Evolutionary conservation across 306 rosid genomes (phyloP), one percentile per base, ranked within the genome.

Genomic region (Erythrophleum fordii): DNA sequence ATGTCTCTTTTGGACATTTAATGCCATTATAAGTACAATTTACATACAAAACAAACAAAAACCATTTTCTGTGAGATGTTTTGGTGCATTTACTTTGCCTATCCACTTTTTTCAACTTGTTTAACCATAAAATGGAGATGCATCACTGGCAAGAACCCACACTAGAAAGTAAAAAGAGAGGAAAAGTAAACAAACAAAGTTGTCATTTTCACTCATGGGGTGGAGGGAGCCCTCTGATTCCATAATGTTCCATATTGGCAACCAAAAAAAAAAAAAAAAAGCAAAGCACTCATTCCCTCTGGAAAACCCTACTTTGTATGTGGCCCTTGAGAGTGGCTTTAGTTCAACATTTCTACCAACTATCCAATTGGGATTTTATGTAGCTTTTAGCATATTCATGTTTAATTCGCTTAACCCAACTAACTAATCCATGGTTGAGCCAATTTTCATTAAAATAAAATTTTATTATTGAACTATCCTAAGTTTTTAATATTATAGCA

Each of bases 121-220:
- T 59, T 4, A 31, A 31, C 2, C 4, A 31, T 1, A 31, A 31
- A 4, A 1, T 76, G 77, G 79, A 72, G 35, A 61, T 14, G 65
- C 72, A 49, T 62, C 71, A 77, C 58, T 48, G 8, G 58, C 20
- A 61, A 58, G 2, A 66, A 55, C 51, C 31, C 37, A n/a, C 31
- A 66, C 28, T 75, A 29, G 29, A 53, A 23, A 67, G 17, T 20
- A n/a, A 11, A 18, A 1, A 61, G 28, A 49, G 49, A 75, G 70
- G 64, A 39, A 64, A 78, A 72, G 20, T 64, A 49, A 65, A 65
- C 28, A 8, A 66, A 62, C 28, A 64, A 73, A 67, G 20, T 25
- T 48, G 91, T 85, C 88, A 80, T 85, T 90, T 87, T 88, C 87
- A 83, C 14, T 31, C 78, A 83, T 79, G 82, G 85, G 41, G 20